Conservation (phyloP, 768 basidiomycete species). For the Suillus subaureus region DNA sequence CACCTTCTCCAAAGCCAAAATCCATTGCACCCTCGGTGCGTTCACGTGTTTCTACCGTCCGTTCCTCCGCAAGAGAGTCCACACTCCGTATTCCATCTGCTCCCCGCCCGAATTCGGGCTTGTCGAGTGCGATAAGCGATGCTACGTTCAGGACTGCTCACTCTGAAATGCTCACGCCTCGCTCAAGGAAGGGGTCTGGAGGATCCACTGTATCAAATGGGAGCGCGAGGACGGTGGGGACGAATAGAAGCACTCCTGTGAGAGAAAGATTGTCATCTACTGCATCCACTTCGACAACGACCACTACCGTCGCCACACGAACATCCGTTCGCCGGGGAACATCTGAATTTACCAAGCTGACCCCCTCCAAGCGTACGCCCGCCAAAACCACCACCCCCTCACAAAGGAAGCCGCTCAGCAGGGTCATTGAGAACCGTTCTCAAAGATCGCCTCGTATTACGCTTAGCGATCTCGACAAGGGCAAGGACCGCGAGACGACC, state of each 20-base stretch:
- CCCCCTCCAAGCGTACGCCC: slow-evolving; percentile 17
- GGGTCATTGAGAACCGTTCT: slow-evolving; percentile 12
- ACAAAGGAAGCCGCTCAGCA: slow-evolving; percentile 15
- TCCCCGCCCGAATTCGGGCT: slow-evolving; percentile 28
- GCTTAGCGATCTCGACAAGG: slow-evolving; percentile 8
- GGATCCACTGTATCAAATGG: slow-evolving; percentile 33
- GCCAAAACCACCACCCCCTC: not conserved
- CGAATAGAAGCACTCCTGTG: slow-evolving; percentile 16
- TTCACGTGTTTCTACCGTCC: slow-evolving; percentile 27
- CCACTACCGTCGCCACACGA: slow-evolving; percentile 18
- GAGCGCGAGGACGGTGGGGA: slow-evolving; percentile 35
- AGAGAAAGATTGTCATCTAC: slow-evolving; percentile 26
- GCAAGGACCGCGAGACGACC: slow-evolving; percentile 8
- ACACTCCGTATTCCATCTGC: slow-evolving; percentile 34
- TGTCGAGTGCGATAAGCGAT: slow-evolving; percentile 34
- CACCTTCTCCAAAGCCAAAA: slow-evolving; percentile 12
- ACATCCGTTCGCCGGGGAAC: slow-evolving; percentile 26
- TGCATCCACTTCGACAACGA: slow-evolving; percentile 12
- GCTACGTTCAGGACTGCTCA: slow-evolving; percentile 33
- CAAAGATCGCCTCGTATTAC: slow-evolving; percentile 1
- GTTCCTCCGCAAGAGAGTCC: slow-evolving; percentile 28
- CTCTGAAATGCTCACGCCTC: slow-evolving; percentile 32
- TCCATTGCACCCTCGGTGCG: slow-evolving; percentile 19
- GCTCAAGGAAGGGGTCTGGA: slow-evolving; percentile 31
- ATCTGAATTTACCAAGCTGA: slow-evolving; percentile 21